A percentile compares a stretch with the other conserved stretches of the same genome.
These are phyloP conservation scores for Cyclotella kingstonii DNA, from an alignment of 108 stramenopile genomes.

Conservation along the genomic window DNA sequence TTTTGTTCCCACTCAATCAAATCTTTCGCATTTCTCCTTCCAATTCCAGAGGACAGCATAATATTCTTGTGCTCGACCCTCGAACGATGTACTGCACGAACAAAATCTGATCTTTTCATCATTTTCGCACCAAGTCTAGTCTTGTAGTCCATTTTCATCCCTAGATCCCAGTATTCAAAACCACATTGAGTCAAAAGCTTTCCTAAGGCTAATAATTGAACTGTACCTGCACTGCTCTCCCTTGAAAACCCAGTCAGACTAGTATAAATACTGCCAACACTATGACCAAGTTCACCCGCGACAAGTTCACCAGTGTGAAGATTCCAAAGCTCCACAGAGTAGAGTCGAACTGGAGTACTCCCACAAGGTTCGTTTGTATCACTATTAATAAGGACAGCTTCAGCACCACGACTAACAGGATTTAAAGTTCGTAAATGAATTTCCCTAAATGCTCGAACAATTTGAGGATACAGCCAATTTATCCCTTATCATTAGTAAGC, in stretches of 20 bases:
- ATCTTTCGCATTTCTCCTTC: constrained; percentile 23
- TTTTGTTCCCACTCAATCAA: constrained; percentile 26
- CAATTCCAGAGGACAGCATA: constrained; percentile 16
- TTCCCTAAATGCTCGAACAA: constrained; percentile 62
- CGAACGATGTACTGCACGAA: constrained; percentile 46
- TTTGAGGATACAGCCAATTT: constrained; percentile 79
- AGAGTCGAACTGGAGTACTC: constrained; percentile 57
- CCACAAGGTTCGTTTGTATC: constrained; percentile 14
- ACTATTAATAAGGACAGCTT: constrained; percentile 22
- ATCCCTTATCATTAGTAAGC: constrained; percentile 5
- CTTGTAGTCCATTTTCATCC: constrained; percentile 83
- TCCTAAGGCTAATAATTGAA: constrained; percentile 62
- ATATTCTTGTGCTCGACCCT: constrained; percentile 15
- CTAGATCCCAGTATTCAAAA: constrained; percentile 81
- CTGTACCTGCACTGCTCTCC: constrained; percentile 73
- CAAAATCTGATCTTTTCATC: constrained; percentile 63
- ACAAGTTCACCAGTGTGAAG: constrained; percentile 54
- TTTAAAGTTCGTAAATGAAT: constrained; percentile 32
- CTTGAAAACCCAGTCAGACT: constrained; percentile 77
- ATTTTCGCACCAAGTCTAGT: constrained; percentile 50
- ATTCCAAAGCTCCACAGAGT: constrained; percentile 80
- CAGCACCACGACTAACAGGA: constrained; percentile 1
- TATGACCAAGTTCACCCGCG: constrained; percentile 84
- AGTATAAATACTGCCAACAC: constrained; percentile 78
- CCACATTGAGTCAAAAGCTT: constrained; percentile 47